Base-by-base conservation (phyloP, 2,329 filamentous ascomycete genomes). In the Colletotrichum neosansevieriae region DNA sequence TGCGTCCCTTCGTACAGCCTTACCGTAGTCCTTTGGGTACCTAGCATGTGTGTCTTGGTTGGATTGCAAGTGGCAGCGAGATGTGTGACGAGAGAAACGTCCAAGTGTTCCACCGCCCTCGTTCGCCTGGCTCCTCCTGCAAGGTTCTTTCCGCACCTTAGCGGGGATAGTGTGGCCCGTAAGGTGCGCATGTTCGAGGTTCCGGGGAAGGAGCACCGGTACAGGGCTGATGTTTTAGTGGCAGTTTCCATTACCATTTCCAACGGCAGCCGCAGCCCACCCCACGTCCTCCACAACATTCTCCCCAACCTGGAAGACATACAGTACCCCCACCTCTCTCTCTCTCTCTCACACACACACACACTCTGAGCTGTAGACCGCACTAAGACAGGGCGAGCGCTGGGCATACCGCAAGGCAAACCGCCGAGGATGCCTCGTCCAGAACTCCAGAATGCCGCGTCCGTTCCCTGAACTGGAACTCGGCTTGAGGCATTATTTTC, bases 321-420 rank as follows among this genome's bases (percentile, higher is more conserved):
- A n/a, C n/a, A n/a, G n/a, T n/a, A n/a, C n/a, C n/a, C n/a, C n/a
- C n/a, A n/a, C n/a, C n/a, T n/a, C n/a, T 21, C 21, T 21, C 11
- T 17, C 32, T 53, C 24, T 21, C 11, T 2, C 19, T 36, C 12
- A 54, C 34, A 24, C 34, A 40, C 5, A n/a, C 6, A 45, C 15
- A 45, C 6, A 45, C 13, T 5, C 32, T 5, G 10, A 34, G 49
- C 24, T 9, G 24, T 21, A 38, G 40, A 34, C 51, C 29, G 15
- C 36, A 49, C 38, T 13, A 42, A 54, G 32, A 49, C 47, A 59
- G 65, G 65, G 65, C 60, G 65, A 19, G 12, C 53, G 47, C 32
- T 63, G 53, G 65, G 65, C 65, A 68, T 54, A 53, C 61, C 49
- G 62, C 49, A 49, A 68, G 65, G 65, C 65, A 54, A 60, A 68